A percentile compares a stretch with the other conserved stretches of the same genome.
These are phyloP conservation scores for Nannizziopsis barbatae DNA, from an alignment of 2,329 filamentous ascomycete genomes.

Conservation along the genomic window DNA sequence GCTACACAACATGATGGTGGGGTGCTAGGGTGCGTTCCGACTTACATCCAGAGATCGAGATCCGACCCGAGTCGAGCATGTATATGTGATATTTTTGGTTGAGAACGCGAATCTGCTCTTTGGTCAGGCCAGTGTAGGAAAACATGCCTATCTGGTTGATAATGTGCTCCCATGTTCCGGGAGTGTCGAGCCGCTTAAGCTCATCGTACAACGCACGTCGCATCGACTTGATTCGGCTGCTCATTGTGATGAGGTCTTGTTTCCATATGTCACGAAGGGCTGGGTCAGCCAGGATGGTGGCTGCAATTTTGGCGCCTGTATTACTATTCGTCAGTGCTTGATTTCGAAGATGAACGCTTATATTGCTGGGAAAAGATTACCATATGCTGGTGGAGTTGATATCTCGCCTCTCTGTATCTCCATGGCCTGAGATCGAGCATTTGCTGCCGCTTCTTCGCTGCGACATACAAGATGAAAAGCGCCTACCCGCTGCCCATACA, in stretches of 20 bases:
- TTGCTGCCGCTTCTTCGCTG: slow-evolving; percentile 37
- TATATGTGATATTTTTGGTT: slow-evolving; percentile 21
- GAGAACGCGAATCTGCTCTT: slow-evolving; percentile 17
- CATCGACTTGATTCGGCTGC: slow-evolving; percentile 86
- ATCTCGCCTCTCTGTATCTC: slow-evolving; percentile 88
- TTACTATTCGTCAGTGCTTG: not conserved
- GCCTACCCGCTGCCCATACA: slow-evolving; percentile 90
- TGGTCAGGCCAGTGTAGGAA: slow-evolving; percentile 22
- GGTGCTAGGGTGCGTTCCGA: not conserved
- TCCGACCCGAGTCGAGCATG: slow-evolving; percentile 20
- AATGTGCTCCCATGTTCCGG: slow-evolving; percentile 95
- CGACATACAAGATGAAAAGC: slow-evolving; percentile 59
- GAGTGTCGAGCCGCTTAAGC: slow-evolving; percentile 72
- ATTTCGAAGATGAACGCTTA: no score
- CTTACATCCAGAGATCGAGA: slow-evolving; percentile 21
- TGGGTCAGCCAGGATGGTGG: slow-evolving; percentile 57
- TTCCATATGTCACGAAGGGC: slow-evolving; percentile 79
- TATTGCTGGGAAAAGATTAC: slow-evolving; percentile 25
- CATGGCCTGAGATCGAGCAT: slow-evolving; percentile 71
- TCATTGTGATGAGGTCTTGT: slow-evolving; percentile 80
- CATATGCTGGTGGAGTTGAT: slow-evolving; percentile 81
- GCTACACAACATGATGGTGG: not conserved
- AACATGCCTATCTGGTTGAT: slow-evolving; percentile 58
- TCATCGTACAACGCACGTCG: slow-evolving; percentile 64
- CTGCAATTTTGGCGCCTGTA: slow-evolving; percentile 18